Conservation (phyloP, 306 rosid genomes). For the Corylus heterophylla region DNA sequence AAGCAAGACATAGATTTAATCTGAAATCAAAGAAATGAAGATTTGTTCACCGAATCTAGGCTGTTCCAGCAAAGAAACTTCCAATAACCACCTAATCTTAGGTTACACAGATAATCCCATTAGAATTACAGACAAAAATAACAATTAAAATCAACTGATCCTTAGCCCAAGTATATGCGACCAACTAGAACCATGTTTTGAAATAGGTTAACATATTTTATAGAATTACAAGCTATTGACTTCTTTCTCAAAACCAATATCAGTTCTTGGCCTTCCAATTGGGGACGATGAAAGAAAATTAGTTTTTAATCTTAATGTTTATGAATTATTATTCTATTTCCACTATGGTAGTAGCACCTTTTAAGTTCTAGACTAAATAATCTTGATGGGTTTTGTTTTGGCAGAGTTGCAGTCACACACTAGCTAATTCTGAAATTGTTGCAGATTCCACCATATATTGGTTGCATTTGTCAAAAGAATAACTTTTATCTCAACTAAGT, state of each 20-base stretch:
- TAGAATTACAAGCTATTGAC: not conserved
- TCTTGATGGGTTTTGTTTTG: not conserved
- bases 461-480: not conserved
- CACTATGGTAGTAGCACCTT: not conserved
- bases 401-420: not conserved
- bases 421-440: not conserved
- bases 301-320: not conserved
- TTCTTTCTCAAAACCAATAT: not conserved
- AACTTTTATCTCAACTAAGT: too few relatives aligned
- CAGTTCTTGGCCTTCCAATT: not conserved
- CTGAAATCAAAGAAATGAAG: not conserved
- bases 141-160: not conserved
- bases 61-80: not conserved
- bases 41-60: not conserved
- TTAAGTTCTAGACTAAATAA: not conserved
- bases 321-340: not conserved
- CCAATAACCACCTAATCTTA: not conserved
- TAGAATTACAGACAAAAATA: not conserved
- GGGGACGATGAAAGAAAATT: not conserved
- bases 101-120: not conserved
- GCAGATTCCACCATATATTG: not conserved
- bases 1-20: not conserved
- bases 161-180: not conserved
- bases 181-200: not conserved
- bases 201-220: not conserved